Base-by-base conservation (phyloP, 331 rosid genomes). In the Quercus tomentella region DNA sequence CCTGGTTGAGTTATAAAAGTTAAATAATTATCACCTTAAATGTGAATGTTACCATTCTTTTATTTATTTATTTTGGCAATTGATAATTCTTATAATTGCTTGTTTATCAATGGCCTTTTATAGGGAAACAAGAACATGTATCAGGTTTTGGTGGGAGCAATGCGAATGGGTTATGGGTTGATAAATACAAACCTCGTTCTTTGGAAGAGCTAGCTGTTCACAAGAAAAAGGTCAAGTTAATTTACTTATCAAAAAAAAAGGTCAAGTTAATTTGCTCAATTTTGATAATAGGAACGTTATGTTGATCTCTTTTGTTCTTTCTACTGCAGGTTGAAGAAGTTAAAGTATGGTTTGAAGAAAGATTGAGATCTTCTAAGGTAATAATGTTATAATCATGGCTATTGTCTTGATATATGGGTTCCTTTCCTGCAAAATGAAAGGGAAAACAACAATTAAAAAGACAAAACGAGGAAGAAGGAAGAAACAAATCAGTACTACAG, bases 171-270 rank as follows among this genome's bases (percentile, higher is more conserved):
- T 88, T 90, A 30, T 95, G 97, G 98, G 89, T 91, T 74, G 89
- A 95, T 76, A 93, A 91, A 80, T 91, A 94, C 87, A 85, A 83
- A 84, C 99, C 98, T 54, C 58, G 6, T 79, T 91, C 85, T 1
- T 80, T 91, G 56, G 93, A 90, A 69, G 98, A 95, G 81, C 98
- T 95, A 25, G 92, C 97, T 56, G 99, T 93, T 84, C 93, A 93
- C 79, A 93, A 93, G 87, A 95, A 90, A 83, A 95, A 95, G 96
- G 99, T 93, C 20, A 45, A 73, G 25, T 33, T 25, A 62, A 61
- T 52, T 82, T 80, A 76, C 22, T 76, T 41, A 41, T 41, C n/a
- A 0, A 93, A 93, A 86, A 95, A 90, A 83, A 91, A 89, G 94
- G 99, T 93, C 14, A 54, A 73, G 25, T 33, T 30, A 62, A 61